phyloP scores from a whole-genome alignment of 2,329 filamentous ascomycete species.

The Cordyceps cateniannulata region DNA sequence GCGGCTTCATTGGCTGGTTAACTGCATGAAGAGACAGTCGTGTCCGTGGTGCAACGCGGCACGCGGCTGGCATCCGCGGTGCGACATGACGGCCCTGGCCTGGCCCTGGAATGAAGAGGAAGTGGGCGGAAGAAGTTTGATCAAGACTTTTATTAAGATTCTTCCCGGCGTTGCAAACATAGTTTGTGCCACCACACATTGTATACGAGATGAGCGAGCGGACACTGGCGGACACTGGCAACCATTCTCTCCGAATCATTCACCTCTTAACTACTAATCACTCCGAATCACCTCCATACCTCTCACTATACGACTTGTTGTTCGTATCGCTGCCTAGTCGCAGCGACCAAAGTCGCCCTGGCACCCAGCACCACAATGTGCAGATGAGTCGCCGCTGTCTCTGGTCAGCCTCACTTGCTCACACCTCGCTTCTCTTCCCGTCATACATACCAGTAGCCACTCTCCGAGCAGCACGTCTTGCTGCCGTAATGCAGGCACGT shows the following conservation, averaged over 20 bases:
- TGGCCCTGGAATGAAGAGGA: neutral
- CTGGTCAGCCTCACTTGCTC: neutral
- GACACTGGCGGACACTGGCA: too few relatives aligned
- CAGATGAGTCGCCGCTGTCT: neutral
- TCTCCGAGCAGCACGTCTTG: slow-evolving; percentile 31
- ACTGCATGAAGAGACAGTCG: neutral
- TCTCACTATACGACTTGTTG: neutral
- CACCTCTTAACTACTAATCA: too few relatives aligned
- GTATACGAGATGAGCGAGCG: neutral
- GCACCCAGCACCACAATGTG: slow-evolving; percentile 28
- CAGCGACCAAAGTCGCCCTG: slow-evolving; percentile 28
- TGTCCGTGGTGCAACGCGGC: slow-evolving; percentile 10
- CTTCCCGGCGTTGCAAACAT: neutral
- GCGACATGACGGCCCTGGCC: neutral
- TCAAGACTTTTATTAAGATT: neutral
- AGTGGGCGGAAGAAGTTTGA: neutral
- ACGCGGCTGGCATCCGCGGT: slow-evolving; percentile 5
- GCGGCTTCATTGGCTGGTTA: neutral
- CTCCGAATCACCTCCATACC: neutral
- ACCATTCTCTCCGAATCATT: too few relatives aligned
- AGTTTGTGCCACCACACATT: neutral
- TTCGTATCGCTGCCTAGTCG: slow-evolving; percentile 12
- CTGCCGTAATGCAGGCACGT: slow-evolving; percentile 26
- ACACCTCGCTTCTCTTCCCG: neutral
- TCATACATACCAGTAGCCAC: slow-evolving; percentile 28